These are phyloP conservation scores for Amorphotheca resinae DNA, from an alignment of 495 filamentous ascomycete species.

Conservation along the genomic window DNA sequence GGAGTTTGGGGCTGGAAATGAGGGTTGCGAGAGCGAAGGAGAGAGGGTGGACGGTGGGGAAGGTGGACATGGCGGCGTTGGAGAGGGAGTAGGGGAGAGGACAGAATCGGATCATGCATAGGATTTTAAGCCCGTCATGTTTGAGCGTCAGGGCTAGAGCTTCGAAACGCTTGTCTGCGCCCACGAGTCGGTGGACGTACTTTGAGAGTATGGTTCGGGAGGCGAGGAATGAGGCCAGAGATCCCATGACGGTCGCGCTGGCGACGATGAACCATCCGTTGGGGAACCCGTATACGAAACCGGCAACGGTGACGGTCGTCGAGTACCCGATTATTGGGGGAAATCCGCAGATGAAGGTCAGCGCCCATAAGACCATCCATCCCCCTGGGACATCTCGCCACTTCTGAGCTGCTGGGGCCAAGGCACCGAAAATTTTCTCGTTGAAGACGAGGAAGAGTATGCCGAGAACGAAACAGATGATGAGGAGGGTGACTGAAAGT, in stretches of 20 bases:
- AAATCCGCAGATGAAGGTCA: slow-evolving; percentile 70
- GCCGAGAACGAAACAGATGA: slow-evolving; percentile 37
- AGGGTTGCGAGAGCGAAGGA: slow-evolving; percentile 74
- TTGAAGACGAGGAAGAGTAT: slow-evolving; percentile 64
- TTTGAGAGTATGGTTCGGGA: slow-evolving; percentile 63
- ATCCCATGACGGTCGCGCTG: slow-evolving; percentile 64
- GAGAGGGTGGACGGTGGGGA: slow-evolving; percentile 69
- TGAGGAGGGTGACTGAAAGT: slow-evolving; percentile 36
- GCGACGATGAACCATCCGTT: slow-evolving; percentile 83
- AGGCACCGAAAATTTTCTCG: slow-evolving; percentile 59
- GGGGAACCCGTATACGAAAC: slow-evolving; percentile 91
- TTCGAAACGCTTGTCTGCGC: slow-evolving; percentile 61
- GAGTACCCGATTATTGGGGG: slow-evolving; percentile 88
- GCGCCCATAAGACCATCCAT: slow-evolving; percentile 67
- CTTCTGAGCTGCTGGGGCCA: slow-evolving; percentile 54
- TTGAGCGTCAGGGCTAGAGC: slow-evolving; percentile 49
- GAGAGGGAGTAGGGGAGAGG: slow-evolving; percentile 90
- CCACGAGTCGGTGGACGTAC: slow-evolving; percentile 70
- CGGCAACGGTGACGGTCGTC: slow-evolving; percentile 70
- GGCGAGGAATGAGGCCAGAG: slow-evolving; percentile 62
- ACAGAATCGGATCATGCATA: slow-evolving; percentile 88
- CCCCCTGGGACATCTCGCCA: slow-evolving; percentile 60
- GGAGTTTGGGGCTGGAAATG: slow-evolving; percentile 62
- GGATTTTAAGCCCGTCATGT: slow-evolving; percentile 76
- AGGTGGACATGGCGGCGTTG: slow-evolving; percentile 88